These are phyloP conservation scores for Malassezia dermatis DNA, from an alignment of 1,284 basidiomycete genomes.

Conservation along the genomic window DNA sequence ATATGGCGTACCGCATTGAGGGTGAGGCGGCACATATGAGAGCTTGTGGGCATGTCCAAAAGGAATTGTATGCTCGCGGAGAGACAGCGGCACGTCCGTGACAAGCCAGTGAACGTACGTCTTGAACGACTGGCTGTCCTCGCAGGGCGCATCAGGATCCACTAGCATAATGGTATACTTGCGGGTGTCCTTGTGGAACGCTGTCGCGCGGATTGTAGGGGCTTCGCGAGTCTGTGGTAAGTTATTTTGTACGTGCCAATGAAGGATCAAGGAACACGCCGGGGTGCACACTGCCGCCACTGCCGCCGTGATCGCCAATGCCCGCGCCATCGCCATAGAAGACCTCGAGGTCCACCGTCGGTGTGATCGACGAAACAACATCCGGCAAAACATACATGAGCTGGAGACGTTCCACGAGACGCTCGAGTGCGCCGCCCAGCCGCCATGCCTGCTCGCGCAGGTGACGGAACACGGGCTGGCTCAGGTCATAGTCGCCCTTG, in stretches of 20 bases:
- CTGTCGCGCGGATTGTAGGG: slow-evolving; percentile 61
- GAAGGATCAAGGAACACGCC: slow-evolving; percentile 51
- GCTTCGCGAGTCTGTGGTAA: slow-evolving; percentile 55
- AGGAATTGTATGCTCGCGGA: not conserved
- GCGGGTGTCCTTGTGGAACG: slow-evolving; percentile 67
- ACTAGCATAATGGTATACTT: slow-evolving; percentile 81
- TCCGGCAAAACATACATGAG: slow-evolving; percentile 87
- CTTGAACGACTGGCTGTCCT: slow-evolving; percentile 58
- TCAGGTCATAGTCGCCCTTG: slow-evolving; percentile 56
- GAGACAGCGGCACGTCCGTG: slow-evolving; percentile 51
- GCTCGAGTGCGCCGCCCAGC: slow-evolving; percentile 67
- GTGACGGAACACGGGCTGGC: slow-evolving; percentile 62
- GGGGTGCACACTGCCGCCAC: slow-evolving; percentile 58
- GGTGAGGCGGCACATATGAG: slow-evolving; percentile 73
- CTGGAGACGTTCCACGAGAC: slow-evolving; percentile 79
- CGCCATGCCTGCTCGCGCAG: slow-evolving; percentile 76
- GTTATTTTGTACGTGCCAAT: not conserved
- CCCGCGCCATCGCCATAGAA: slow-evolving; percentile 51
- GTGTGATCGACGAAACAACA: slow-evolving; percentile 62
- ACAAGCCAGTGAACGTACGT: slow-evolving; percentile 78
- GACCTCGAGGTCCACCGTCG: slow-evolving; percentile 63
- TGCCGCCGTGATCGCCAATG: slow-evolving; percentile 47
- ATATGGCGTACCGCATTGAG: slow-evolving; percentile 69
- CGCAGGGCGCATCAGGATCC: slow-evolving; percentile 78
- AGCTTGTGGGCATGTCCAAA: slow-evolving; percentile 58